These are phyloP conservation scores for Falciphora oryzae DNA, from an alignment of 2,329 filamentous ascomycete species.

Conservation along the genomic window DNA sequence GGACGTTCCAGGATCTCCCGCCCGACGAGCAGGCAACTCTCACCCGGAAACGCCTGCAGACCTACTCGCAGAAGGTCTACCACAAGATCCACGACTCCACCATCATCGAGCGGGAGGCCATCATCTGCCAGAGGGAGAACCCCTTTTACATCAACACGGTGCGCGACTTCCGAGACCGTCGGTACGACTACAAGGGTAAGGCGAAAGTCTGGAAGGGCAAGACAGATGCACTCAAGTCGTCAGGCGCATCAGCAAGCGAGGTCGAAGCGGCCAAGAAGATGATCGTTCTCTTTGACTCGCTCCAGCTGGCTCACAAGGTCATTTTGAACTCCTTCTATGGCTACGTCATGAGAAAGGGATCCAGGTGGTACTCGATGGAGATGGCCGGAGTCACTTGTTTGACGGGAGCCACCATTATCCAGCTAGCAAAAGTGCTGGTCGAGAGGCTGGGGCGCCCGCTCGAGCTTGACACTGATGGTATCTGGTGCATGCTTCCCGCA, in stretches of 20 bases:
- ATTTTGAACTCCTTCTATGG: slow-evolving; percentile 99
- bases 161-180: slow-evolving; percentile 88
- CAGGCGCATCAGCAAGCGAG: slow-evolving; percentile 69
- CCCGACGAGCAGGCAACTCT: slow-evolving; percentile 75
- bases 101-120: slow-evolving; percentile 88
- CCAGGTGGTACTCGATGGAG: slow-evolving; percentile 97
- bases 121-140: slow-evolving; percentile 97
- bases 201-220: slow-evolving; percentile 99
- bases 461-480: slow-evolving; percentile 96
- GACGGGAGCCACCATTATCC: slow-evolving; percentile 93
- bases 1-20: slow-evolving; percentile 75
- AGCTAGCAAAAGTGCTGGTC: slow-evolving; percentile 88
- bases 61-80: slow-evolving; percentile 98
- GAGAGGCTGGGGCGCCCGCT: slow-evolving; percentile 88
- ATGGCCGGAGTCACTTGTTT: slow-evolving; percentile 98
- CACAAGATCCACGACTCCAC: slow-evolving; percentile 97
- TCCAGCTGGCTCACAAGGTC: slow-evolving; percentile 97
- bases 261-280: slow-evolving; percentile 97
- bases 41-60: slow-evolving; percentile 79
- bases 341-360: slow-evolving; percentile 98
- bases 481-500: slow-evolving; percentile 97
- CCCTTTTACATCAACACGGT: slow-evolving; percentile 98
- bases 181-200: slow-evolving; percentile 97
- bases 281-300: slow-evolving; percentile 91
- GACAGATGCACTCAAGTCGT: slow-evolving; percentile 75